Percentiles rank a stretch among this genome's conserved stretches.
These are phyloP conservation scores for Ceratocystis huliohia DNA, from an alignment of 2,329 filamentous ascomycete genomes.

Conservation along the genomic window DNA sequence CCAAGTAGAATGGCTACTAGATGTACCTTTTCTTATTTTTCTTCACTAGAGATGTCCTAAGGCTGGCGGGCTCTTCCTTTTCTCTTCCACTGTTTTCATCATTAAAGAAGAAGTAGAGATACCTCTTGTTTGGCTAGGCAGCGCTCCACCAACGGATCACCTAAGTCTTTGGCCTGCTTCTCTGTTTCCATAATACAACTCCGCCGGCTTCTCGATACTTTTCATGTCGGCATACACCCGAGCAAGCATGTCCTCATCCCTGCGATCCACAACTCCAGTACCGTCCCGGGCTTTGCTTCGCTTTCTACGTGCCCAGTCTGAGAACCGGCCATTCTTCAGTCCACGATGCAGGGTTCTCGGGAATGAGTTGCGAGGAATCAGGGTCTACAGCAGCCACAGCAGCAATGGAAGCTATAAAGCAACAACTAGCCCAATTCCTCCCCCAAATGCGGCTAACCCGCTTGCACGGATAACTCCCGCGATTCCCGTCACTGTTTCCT, in stretches of 20 bases:
- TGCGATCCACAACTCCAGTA: conserved; percentile 31
- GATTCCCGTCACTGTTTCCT: background rate
- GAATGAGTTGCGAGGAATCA: conserved; percentile 2
- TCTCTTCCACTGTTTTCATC: background rate
- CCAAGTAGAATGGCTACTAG: conserved; percentile 2
- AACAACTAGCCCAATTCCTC: background rate
- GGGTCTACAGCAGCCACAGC: background rate
- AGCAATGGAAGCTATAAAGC: background rate
- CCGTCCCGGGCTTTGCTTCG: conserved; percentile 50
- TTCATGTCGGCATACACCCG: conserved; percentile 15
- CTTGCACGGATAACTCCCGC: background rate
- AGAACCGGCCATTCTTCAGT: conserved; percentile 41
- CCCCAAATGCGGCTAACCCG: background rate
- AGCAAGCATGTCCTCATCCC: conserved; percentile 34
- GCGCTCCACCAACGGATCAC: too few species aligned
- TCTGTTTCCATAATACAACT: too few species aligned
- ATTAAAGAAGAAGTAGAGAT: background rate
- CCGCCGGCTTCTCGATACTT: too few species aligned
- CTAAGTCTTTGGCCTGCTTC: too few species aligned
- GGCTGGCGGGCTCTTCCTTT: background rate
- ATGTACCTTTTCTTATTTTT: conserved; percentile 13
- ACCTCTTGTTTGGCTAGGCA: too few species aligned
- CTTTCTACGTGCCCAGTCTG: conserved; percentile 60
- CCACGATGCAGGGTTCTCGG: conserved; percentile 22
- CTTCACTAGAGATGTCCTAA: background rate